Conservation (phyloP, 768 basidiomycete species). For the Amanita inopinata region DNA sequence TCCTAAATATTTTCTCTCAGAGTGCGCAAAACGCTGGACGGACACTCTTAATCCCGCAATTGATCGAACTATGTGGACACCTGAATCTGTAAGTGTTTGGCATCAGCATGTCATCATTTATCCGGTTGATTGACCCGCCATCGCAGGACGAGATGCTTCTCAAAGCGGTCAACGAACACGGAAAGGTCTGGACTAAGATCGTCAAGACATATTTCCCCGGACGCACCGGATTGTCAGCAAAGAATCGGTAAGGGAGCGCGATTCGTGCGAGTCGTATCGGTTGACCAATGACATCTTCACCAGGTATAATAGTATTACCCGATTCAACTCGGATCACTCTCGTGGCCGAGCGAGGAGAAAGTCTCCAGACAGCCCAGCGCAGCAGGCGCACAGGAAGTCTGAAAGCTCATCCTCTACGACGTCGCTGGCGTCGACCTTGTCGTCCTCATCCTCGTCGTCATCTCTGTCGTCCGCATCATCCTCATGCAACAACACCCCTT, state of each 20-base stretch:
- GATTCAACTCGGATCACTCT: slow-evolving; percentile 32
- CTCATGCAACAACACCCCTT: slow-evolving; percentile 16
- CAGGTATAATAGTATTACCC: slow-evolving; percentile 45
- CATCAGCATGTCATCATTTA: neutral
- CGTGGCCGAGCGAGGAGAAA: slow-evolving; percentile 28
- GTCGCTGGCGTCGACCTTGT: slow-evolving; percentile 32
- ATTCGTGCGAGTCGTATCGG: slow-evolving; percentile 4
- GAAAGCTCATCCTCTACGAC: slow-evolving; percentile 24
- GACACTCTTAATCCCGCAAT: slow-evolving; percentile 54
- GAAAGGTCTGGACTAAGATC: slow-evolving; percentile 55
- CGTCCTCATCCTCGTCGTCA: slow-evolving; percentile 24
- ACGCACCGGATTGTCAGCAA: slow-evolving; percentile 47
- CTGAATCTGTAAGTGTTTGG: slow-evolving; percentile 32
- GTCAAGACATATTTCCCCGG: slow-evolving; percentile 54
- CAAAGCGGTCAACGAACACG: slow-evolving; percentile 43
- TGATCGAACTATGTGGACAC: slow-evolving; percentile 49
- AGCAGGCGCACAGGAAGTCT: slow-evolving; percentile 26
- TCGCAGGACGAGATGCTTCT: slow-evolving; percentile 42
- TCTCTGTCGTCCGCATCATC: slow-evolving; percentile 23
- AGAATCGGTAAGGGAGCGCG: slow-evolving; percentile 36
- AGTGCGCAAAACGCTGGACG: slow-evolving; percentile 56
- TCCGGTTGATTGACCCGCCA: slow-evolving; percentile 8
- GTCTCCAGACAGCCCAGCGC: slow-evolving; percentile 24
- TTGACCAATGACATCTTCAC: slow-evolving; percentile 7
- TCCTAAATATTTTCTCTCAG: slow-evolving; percentile 21